Evolutionary conservation across 352 stramenopile species (phyloP).

Genomic region (Pythium dissotocum): DNA sequence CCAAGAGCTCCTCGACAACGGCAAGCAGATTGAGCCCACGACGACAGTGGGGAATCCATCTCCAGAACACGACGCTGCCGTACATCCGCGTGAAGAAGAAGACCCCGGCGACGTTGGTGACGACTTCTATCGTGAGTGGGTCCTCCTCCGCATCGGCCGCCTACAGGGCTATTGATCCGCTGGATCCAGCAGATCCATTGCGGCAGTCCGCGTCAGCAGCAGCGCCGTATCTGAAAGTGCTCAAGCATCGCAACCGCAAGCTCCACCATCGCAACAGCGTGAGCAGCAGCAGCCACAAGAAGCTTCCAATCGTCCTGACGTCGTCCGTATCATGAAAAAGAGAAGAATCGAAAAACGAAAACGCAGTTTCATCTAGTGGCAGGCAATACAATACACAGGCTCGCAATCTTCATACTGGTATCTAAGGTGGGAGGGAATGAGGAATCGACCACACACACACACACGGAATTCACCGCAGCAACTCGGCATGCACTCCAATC

Average conservation of each 20-base stretch:
- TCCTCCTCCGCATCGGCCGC: slow-evolving; percentile 12
- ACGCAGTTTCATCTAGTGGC: slow-evolving; percentile 10
- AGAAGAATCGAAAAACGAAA: too few species aligned
- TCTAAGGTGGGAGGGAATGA: neutral
- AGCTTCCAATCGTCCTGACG: slow-evolving; percentile 15
- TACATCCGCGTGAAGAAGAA: slow-evolving; percentile 80
- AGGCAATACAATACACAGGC: slow-evolving; percentile 4
- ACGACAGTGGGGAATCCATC: slow-evolving; percentile 55
- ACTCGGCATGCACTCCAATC: slow-evolving; percentile 34
- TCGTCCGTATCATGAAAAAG: slow-evolving; percentile 4
- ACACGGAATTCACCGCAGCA: slow-evolving; percentile 21
- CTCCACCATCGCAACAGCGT: slow-evolving; percentile 19
- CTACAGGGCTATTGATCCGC: neutral
- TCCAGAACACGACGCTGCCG: slow-evolving; percentile 58
- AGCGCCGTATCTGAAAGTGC: slow-evolving; percentile 71
- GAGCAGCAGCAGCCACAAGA: slow-evolving; percentile 17
- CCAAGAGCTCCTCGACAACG: neutral
- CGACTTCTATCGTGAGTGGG: slow-evolving; percentile 14
- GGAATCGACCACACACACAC: neutral
- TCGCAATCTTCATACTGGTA: slow-evolving; percentile 3
- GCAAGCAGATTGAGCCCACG: slow-evolving; percentile 19
- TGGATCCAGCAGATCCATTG: slow-evolving; percentile 2
- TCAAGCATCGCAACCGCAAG: slow-evolving; percentile 59
- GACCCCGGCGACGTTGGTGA: slow-evolving; percentile 26
- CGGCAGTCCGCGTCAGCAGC: slow-evolving; percentile 26